A percentile compares a stretch with the other conserved stretches of the same genome.
These are phyloP conservation scores for Cryptococcus jaspeensis DNA, from an alignment of 1,284 basidiomycete species.

Conservation along the genomic window DNA sequence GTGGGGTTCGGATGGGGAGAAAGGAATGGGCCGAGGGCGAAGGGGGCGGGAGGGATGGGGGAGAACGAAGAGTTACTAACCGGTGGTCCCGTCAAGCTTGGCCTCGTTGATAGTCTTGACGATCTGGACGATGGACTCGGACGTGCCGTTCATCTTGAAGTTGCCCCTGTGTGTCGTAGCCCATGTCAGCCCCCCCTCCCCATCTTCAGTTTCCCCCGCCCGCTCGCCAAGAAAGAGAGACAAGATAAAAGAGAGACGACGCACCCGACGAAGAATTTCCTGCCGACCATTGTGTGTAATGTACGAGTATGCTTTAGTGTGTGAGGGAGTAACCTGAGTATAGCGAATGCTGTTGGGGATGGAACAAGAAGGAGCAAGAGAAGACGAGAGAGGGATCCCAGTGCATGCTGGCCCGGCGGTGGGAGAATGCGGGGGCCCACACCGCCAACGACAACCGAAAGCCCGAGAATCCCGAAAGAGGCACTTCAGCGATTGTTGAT, in stretches of 20 bases:
- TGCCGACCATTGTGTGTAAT: constrained; percentile 30
- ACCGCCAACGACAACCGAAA: not conserved
- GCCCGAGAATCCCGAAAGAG: constrained; percentile 7
- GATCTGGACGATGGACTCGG: constrained; percentile 64
- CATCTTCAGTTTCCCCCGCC: not conserved
- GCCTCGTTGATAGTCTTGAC: constrained; percentile 71
- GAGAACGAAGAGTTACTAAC: constrained; percentile 53
- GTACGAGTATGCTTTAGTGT: constrained; percentile 6
- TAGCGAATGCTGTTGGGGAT: not conserved
- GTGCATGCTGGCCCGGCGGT: not conserved
- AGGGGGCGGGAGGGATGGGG: not conserved
- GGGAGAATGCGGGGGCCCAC: not conserved
- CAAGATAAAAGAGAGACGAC: constrained; percentile 10
- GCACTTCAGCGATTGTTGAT: not conserved
- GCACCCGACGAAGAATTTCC: constrained; percentile 50
- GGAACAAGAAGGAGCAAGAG: not conserved
- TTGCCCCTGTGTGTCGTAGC: constrained; percentile 66
- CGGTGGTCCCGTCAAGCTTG: constrained; percentile 68
- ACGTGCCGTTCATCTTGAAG: constrained; percentile 89
- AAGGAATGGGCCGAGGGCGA: not conserved
- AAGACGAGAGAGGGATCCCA: not conserved
- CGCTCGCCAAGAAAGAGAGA: too few species aligned
- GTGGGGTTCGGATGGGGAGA: not conserved
- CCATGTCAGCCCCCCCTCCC: not conserved
- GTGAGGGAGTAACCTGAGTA: not conserved